Evolutionary conservation across 768 basidiomycete genomes (phyloP).

Genomic region (Hericium coralloides): DNA sequence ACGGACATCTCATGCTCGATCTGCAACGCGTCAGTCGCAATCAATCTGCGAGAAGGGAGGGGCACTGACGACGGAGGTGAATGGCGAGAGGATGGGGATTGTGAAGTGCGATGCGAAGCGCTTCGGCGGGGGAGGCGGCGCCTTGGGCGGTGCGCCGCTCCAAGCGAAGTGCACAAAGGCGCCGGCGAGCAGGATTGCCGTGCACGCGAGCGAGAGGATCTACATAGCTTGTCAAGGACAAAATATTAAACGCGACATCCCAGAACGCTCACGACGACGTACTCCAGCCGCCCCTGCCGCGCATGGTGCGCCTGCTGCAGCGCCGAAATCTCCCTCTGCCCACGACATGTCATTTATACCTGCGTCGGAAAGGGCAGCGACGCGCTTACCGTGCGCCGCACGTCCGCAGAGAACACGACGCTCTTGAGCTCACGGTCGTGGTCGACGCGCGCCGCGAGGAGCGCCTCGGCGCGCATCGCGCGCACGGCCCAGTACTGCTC

Average conservation of each 20-base stretch:
- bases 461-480: slow-evolving; percentile 55
- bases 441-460: slow-evolving; percentile 37
- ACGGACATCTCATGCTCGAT: slow-evolving; percentile 69
- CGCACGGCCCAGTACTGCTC: slow-evolving; percentile 66
- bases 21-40: slow-evolving; percentile 25
- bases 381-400: slow-evolving; percentile 34
- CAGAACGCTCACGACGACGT: slow-evolving; percentile 4
- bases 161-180: too few relatives aligned
- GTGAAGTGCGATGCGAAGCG: slow-evolving; percentile 53
- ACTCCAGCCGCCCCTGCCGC: slow-evolving; percentile 1
- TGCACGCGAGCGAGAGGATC: too few relatives aligned
- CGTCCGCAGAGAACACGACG: slow-evolving; percentile 32
- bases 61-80: slow-evolving; percentile 59
- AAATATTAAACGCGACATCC: too few relatives aligned
- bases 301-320: slow-evolving; percentile 1
- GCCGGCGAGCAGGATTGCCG: too few relatives aligned
- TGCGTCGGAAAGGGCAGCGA: background rate
- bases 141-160: too few relatives aligned
- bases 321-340: slow-evolving; percentile 9
- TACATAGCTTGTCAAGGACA: background rate
- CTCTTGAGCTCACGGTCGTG: slow-evolving; percentile 43
- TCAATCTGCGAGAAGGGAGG: background rate
- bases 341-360: slow-evolving; percentile 39
- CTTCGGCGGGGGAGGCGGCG: background rate
- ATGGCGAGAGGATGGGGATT: slow-evolving; percentile 70